Base-by-base conservation (phyloP, 1,139 yeast genomes). In the Diutina neorugosa region DNA sequence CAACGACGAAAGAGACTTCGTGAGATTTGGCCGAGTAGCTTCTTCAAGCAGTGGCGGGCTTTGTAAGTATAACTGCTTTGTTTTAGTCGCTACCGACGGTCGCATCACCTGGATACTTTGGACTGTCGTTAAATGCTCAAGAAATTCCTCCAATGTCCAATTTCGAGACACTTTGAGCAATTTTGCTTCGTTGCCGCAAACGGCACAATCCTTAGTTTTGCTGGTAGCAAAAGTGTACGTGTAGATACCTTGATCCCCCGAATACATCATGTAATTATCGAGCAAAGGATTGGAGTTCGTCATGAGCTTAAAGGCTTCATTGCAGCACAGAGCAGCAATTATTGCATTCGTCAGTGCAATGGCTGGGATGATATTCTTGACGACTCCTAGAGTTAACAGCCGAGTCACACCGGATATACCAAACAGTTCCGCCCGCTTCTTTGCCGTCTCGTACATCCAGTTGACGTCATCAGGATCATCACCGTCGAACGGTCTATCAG, bases 331-430 rank as follows among this genome's bases (percentile, higher is more conserved):
- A 0, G 96, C 96, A 2, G 98, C 96, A 48, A 93, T 81, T 41
- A 93, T 78, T 2, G 98, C 96, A 65, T 93, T 93, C 0, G 98
- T 91, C 1, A 96, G 85, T 0, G 97, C 96, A 54, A 91, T 87
- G 1, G 97, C 93, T 0, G 98, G 98, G 23, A 93, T 86, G 57
- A 93, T 90, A 61, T 86, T 86, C 66, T 93, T 93, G 52, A 90
- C 90, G 51, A 93, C 95, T 0, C 98, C 98, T 54, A 88, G 76
- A 0, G 96, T 84, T 53, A 86, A 73, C 53, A 76, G 71, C 57
- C 79, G 76, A 0, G 94, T 85, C 16, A 93, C 88, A 0, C 94
- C 93, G 12, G 70, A 71, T 51, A 93, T 93, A 4, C 77, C 76
- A 63, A 83, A 89, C 56, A 74, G 67, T 1, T 65, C 52, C 0